Evolutionary conservation across 2,329 filamentous ascomycete species (phyloP).

Genomic region (Geosmithia putterillii): DNA sequence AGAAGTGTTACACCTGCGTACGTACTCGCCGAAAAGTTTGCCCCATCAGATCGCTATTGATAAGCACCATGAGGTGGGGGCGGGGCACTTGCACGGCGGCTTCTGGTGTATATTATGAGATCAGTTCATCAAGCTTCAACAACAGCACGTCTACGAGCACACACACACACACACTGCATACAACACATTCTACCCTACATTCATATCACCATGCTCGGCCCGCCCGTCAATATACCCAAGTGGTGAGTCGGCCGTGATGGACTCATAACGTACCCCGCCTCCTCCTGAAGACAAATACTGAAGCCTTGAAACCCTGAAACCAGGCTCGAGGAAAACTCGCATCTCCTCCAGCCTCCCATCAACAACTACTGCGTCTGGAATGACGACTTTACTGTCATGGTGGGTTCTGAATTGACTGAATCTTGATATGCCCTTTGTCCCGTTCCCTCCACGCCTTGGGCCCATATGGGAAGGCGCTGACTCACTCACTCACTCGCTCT

Average conservation of each 20-base stretch:
- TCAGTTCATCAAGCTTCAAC: too few relatives aligned
- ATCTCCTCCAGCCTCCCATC: conserved; percentile 84
- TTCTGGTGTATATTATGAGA: too few relatives aligned
- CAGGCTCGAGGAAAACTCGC: conserved; percentile 84
- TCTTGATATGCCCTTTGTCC: not conserved
- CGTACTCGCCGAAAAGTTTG: too few relatives aligned
- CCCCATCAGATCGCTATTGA: too few relatives aligned
- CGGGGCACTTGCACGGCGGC: too few relatives aligned
- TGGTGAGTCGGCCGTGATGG: conserved; percentile 42
- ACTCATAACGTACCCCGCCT: too few relatives aligned
- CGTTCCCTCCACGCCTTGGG: not conserved
- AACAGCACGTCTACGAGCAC: not conserved
- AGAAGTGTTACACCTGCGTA: too few relatives aligned
- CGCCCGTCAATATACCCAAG: conserved; percentile 44
- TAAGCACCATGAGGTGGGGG: too few relatives aligned
- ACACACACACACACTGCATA: too few relatives aligned
- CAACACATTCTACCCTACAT: not conserved
- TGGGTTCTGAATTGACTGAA: too few relatives aligned
- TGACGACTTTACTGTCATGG: conserved; percentile 71
- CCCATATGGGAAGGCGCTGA: not conserved
- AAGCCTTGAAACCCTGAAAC: not conserved
- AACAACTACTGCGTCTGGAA: conserved; percentile 98
- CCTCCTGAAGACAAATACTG: not conserved
- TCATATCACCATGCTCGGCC: conserved; percentile 32
- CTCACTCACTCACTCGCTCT: not conserved